A percentile compares a stretch with the other conserved stretches of the same genome.
Evolutionary conservation across 2,329 filamentous ascomycete species (phyloP).

Genomic region (Ceratocystis diversiconidia): DNA sequence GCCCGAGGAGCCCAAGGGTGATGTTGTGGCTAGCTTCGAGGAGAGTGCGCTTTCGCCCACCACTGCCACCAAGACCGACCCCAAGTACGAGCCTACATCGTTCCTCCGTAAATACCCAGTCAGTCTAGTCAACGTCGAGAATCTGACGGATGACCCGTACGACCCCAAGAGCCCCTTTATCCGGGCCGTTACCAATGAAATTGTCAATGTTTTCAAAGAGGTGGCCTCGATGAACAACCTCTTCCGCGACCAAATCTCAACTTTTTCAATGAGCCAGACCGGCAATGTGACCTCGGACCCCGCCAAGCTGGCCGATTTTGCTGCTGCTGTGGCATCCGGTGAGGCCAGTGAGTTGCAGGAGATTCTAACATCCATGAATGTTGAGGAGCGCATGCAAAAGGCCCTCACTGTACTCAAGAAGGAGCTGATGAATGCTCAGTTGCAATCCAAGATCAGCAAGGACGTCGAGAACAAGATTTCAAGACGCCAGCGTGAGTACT

Average conservation of each 20-base stretch:
- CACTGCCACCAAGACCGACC: conserved; percentile 34
- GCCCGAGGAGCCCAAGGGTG: conserved; percentile 66
- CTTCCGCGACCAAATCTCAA: conserved; percentile 93
- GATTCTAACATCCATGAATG: conserved; percentile 73
- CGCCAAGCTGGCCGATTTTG: conserved; percentile 90
- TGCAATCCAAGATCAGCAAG: conserved; percentile 94
- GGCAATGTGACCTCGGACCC: conserved; percentile 93
- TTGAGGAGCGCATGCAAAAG: conserved; percentile 86
- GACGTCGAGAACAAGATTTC: conserved; percentile 96
- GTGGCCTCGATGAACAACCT: conserved; percentile 86
- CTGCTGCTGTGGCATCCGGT: conserved; percentile 87
- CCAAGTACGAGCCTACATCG: conserved; percentile 69
- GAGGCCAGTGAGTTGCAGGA: conserved; percentile 87
- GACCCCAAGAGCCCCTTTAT: conserved; percentile 84
- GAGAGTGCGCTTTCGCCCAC: conserved; percentile 50
- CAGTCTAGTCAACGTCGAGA: conserved; percentile 90
- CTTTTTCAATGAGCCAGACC: conserved; percentile 88
- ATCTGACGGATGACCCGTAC: conserved; percentile 73
- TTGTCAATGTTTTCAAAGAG: conserved; percentile 97
- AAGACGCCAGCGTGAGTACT: conserved; percentile 94
- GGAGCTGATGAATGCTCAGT: conserved; percentile 92
- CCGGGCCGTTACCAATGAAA: conserved; percentile 86
- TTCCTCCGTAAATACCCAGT: conserved; percentile 87
- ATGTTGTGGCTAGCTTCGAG: conserved; percentile 94
- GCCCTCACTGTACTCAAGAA: conserved; percentile 88